Evolutionary conservation across 192 early-diverging fungal species (phyloP).

Genomic region (Cladochytrium replicatum): DNA sequence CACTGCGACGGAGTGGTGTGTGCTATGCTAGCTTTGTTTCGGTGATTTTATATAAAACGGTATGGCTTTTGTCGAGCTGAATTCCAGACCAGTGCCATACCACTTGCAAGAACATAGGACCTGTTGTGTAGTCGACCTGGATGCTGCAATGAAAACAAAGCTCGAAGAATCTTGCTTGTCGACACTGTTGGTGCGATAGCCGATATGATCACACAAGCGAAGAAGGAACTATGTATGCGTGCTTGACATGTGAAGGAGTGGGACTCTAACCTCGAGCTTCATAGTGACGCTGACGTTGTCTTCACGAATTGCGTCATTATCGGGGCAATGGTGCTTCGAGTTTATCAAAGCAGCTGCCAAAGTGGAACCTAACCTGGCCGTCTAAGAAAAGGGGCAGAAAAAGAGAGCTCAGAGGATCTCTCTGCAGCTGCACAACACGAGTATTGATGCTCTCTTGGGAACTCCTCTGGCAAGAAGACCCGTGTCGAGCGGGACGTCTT

Average conservation of each 20-base stretch:
- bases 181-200: constrained; percentile 76
- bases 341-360: too few species aligned
- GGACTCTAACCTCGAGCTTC: constrained; percentile 40
- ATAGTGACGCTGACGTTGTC: constrained; percentile 14
- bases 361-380: too few species aligned
- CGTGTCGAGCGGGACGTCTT: too few species aligned
- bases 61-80: background rate
- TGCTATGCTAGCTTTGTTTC: constrained; percentile 22
- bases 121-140: constrained; percentile 55
- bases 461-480: too few species aligned
- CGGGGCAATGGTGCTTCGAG: too few species aligned
- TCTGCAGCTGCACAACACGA: too few species aligned
- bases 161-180: constrained; percentile 71
- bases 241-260: constrained; percentile 81
- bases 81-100: constrained; percentile 28
- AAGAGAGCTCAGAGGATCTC: too few species aligned
- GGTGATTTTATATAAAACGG: background rate
- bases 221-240: constrained; percentile 71
- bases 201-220: constrained; percentile 67
- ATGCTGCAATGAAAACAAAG: constrained; percentile 49
- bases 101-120: constrained; percentile 72
- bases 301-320: too few species aligned
- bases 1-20: constrained; percentile 6
- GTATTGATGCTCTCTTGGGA: too few species aligned
- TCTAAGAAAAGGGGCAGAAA: too few species aligned